Base-by-base conservation (phyloP, 2,329 filamentous ascomycete genomes). In the Trichoderma citrinoviride region DNA sequence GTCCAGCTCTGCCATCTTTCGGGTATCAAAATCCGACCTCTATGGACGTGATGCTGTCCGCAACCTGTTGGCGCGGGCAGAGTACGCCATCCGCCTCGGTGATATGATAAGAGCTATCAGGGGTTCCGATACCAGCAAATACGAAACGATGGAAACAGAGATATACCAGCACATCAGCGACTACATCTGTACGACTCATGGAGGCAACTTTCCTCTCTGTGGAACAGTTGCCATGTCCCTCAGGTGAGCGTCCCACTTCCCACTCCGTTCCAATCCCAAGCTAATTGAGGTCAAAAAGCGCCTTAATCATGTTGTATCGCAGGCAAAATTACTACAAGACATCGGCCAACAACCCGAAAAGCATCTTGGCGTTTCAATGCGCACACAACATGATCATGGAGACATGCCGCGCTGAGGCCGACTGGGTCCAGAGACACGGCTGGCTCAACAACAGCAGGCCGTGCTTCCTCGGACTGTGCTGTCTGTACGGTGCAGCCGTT, bases 171-270 rank as follows among this genome's bases (percentile, higher is more conserved):
- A 60, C 6, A 49, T 50, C 10, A 40, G 44, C 21, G 21, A 60
- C 23, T 60, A 50, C 21, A 50, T 60, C 14, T 23, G 21, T n/a
- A 60, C 46, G 3, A 41, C 29, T 14, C 27, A 60, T 41, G 56
- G 56, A 41, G 46, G 56, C 21, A 49, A 23, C 14, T 60, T 60
- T 40, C 56, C 56, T 15, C 33, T 50, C 4, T 60, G 56, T 17
- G 56, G 50, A 41, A 60, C 56, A n/a, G 46, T 60, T 50, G 56
- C 56, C 7, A 60, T 60, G 56, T 40, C 56, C 8, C 56, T 60
- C n/a, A 60, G 56, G 56, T 50, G 4, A 25, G 56, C 7, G 21
- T 8, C 10, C 6, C 25, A 21, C 8, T 3, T 23, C 0, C 3
- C 6, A 3, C 7, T 37, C 5, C 29, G 37, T 19, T 14, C 41